Evolutionary conservation across 805 yeast genomes (phyloP), one percentile per base, ranked within the genome.

Genomic region (Clavispora phyllophila): DNA sequence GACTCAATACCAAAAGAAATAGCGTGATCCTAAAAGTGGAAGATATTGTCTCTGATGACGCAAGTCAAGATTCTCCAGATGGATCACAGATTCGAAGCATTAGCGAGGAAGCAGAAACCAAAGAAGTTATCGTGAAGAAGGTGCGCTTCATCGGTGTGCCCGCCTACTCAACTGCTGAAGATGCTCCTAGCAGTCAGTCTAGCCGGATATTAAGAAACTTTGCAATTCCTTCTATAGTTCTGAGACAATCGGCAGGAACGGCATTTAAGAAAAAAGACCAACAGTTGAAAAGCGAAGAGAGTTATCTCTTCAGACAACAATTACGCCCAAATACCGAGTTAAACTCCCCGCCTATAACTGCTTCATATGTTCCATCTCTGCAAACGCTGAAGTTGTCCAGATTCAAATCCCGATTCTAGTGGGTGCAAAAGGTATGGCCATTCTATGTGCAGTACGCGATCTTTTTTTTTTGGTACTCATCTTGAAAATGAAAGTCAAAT

Each of bases 121-220:
- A 29, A 15, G 15, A 29, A 18, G 4, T 15, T 4, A 35, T 41
- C 2, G 40, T 58, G 2, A 76, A 75, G 47, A 74, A 63, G 47
- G 82, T 78, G 9, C 55, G 82, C 25, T 78, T 78, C 47, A 61
- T 61, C 4, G 82, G 81, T 0, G 81, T 78, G 5, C 68, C 76
- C 1, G 74, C 68, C 39, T 78, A 75, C 43, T 53, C 70, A 2
- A 77, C 70, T 26, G 76, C 70, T 6, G 83, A 78, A 54, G 83
- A 78, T 57, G 78, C 76, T 0, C 82, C 82, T 1, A 64, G 78
- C 9, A 59, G 56, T 34, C 67, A 66, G 40, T 55, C 71, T 3
- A 58, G 58, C 41, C 55, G 58, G 18, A 62, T 70, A 12, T 48
- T 70, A 24, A 64, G 61, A 51, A 64, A 68, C 49, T 70, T 70